These are phyloP conservation scores for Neofusicoccum parvum DNA, from an alignment of 2,329 filamentous ascomycete species.

Conservation along the genomic window DNA sequence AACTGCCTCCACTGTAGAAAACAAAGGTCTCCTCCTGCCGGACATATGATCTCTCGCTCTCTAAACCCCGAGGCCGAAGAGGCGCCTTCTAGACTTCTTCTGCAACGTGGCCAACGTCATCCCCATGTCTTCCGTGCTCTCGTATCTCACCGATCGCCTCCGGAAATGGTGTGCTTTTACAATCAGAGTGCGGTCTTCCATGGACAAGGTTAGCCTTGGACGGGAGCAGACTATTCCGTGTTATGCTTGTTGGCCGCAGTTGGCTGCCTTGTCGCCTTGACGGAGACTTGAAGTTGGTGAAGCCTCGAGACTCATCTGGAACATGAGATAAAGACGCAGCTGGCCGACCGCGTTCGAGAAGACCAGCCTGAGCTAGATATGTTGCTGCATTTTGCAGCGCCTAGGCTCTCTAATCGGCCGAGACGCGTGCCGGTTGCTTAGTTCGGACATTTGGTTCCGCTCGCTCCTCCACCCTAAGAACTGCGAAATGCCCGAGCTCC, in stretches of 20 bases:
- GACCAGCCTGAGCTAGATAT: background rate
- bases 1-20: background rate
- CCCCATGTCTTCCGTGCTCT: background rate
- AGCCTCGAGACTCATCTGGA: background rate
- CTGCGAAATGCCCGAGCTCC: slow-evolving; percentile 8
- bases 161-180: background rate
- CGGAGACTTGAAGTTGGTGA: background rate
- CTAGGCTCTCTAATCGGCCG: background rate
- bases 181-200: background rate
- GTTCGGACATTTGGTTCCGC: background rate
- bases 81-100: background rate
- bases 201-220: background rate
- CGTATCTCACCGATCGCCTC: background rate
- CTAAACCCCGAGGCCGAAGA: background rate
- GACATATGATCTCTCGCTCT: background rate
- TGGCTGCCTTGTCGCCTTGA: background rate
- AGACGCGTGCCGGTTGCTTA: background rate
- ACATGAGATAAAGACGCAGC: background rate
- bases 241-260: background rate
- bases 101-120: background rate
- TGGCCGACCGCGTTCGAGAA: background rate
- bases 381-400: background rate
- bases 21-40: background rate
- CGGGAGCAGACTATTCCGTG: background rate
- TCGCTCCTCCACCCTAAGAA: too few relatives aligned